These are phyloP conservation scores for Picochlorum sp. DNA, from an alignment of 139 green algal species.

Conservation along the genomic window DNA sequence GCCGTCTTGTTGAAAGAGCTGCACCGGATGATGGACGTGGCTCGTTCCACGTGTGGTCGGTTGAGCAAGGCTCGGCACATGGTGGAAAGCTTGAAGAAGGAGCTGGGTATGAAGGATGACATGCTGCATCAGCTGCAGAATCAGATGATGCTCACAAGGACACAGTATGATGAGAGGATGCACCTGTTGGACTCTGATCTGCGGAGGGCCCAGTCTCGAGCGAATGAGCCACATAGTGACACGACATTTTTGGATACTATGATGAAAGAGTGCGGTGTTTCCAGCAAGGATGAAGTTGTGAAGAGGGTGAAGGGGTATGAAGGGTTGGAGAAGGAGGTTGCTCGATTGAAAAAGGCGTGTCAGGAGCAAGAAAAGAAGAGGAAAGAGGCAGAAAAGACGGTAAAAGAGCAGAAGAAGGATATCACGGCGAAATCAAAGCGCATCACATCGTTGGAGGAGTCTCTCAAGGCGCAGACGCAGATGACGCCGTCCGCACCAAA, in stretches of 20 bases:
- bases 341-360: not conserved
- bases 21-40: not conserved
- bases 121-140: not conserved
- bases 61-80: not conserved
- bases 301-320: not conserved
- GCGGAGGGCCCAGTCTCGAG: not conserved
- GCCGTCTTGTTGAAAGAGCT: not conserved
- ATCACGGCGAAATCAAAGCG: not conserved
- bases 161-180: not conserved
- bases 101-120: not conserved
- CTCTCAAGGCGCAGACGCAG: not conserved
- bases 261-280: not conserved
- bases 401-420: not conserved
- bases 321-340: not conserved
- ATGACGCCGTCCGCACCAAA: not conserved
- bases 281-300: not conserved
- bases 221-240: not conserved
- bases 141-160: not conserved
- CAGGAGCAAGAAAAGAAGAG: not conserved
- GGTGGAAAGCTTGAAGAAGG: not conserved
- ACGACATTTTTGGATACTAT: constrained; percentile 1
- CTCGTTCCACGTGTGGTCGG: not conserved
- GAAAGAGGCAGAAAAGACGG: not conserved
- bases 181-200: not conserved
- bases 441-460: not conserved